Conservation (phyloP, 2,329 filamentous ascomycete species). For the Colletotrichum cereale region DNA sequence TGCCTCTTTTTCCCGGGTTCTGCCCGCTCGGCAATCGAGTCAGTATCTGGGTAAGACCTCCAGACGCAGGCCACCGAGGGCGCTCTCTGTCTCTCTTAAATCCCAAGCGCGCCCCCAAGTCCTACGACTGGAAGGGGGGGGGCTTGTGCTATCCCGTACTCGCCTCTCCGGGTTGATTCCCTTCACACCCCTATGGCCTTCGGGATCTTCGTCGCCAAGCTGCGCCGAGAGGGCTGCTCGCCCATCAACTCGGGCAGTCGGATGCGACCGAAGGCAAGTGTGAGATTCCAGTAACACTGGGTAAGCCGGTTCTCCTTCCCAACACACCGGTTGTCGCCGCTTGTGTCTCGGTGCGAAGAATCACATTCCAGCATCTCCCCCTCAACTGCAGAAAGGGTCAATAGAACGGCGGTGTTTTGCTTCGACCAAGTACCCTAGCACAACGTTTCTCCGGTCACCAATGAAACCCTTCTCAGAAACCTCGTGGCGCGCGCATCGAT, state of each 20-base stretch:
- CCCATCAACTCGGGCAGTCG: neutral
- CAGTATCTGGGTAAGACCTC: neutral
- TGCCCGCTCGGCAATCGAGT: neutral
- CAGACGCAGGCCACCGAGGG: neutral
- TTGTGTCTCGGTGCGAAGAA: neutral
- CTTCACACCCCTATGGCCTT: neutral
- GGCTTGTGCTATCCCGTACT: neutral
- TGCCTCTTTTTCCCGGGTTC: neutral
- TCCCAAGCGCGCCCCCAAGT: neutral
- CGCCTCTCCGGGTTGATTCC: neutral
- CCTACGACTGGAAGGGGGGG: neutral
- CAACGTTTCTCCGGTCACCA: too few relatives aligned
- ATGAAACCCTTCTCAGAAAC: neutral
- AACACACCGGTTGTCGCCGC: neutral
- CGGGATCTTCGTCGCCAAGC: conserved; percentile 17
- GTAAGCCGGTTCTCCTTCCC: neutral
- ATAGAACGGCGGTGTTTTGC: neutral
- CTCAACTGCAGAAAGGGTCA: neutral
- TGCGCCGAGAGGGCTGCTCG: conserved; percentile 25
- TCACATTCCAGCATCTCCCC: too few relatives aligned
- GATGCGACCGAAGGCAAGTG: neutral
- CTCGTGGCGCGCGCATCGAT: neutral
- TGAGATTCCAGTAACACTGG: neutral
- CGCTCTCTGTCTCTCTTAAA: too few relatives aligned
- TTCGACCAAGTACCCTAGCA: neutral